Base-by-base conservation (phyloP, 73 alveolate genomes). In the Tetrahymena borealis region DNA sequence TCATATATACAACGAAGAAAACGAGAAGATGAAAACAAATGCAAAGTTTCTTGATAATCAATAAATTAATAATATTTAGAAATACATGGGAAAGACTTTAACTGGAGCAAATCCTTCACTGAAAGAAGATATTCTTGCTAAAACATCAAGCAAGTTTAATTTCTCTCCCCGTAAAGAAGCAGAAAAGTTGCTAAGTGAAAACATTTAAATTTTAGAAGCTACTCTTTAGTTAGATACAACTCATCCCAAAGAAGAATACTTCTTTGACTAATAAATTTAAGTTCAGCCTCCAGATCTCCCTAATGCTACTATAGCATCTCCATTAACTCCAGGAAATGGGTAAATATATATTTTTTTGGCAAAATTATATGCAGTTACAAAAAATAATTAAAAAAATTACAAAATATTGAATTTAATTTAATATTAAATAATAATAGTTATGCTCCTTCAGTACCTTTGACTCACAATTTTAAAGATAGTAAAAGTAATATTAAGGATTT, bases 271-370 rank as follows among this genome's bases (percentile, higher is more conserved):
- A 92, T 97, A 98, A 94, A 98, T 99, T 78, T 98, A 98, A 95
- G 99, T 99, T 11, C 96, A 99, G 90, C 99, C 99, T 33, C 99
- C 99, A 13, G 99, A 98, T 91, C 98, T 99, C 8, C 96, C 97
- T 7, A 96, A 98, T 95, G 98, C 99, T 31, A 98, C 99, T 10
- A 96, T 98, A 33, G 99, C 99, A 24, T 97, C 99, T 33, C 99
- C 99, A 4, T 94, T 98, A 38, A 97, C 98, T 79, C 99, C 99
- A 91, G 98, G 99, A 28, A 96, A 97, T 90, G 99, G 99, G 33
- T 98, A 60, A 20, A 0, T 13, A 24, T 60, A 24, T 15, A 18
- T 15, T n/a, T n/a, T n/a, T n/a, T n/a, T n/a, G n/a, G n/a, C n/a
- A n/a, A n/a, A n/a, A n/a, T n/a, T n/a, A n/a, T n/a, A n/a, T n/a